These are phyloP conservation scores for Calonectria henricotiae DNA, from an alignment of 2,329 filamentous ascomycete genomes.

Conservation along the genomic window DNA sequence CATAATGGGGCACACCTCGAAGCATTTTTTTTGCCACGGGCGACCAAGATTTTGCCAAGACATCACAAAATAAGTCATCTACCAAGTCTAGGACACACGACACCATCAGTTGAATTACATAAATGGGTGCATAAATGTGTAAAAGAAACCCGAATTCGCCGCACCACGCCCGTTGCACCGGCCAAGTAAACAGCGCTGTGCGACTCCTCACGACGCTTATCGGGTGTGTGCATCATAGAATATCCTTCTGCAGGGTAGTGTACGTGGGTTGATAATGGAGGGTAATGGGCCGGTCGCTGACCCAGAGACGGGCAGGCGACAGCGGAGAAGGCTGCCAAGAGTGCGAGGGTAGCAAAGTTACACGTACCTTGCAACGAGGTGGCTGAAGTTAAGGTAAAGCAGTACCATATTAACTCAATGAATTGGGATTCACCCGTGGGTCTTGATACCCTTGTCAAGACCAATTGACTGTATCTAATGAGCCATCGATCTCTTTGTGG, in stretches of 20 bases:
- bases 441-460: no score
- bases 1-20: conserved; percentile 13
- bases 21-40: conserved; percentile 30
- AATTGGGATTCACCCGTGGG: no score
- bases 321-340: not conserved
- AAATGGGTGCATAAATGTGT: conserved; percentile 5
- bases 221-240: conserved; percentile 23
- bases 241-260: not conserved
- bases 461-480: no score
- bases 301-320: not conserved
- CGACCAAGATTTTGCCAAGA: conserved; percentile 25
- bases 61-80: conserved; percentile 4
- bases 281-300: not conserved
- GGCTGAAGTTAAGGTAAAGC: conserved; percentile 17
- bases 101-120: not conserved
- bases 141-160: not conserved
- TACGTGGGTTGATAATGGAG: conserved; percentile 10
- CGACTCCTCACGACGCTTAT: not conserved
- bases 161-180: not conserved
- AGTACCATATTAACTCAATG: not conserved
- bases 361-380: conserved; percentile 19
- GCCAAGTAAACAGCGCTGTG: not conserved
- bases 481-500: no score
- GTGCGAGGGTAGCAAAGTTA: conserved; percentile 4
- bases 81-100: not conserved